Evolutionary conservation across 495 filamentous ascomycete species (phyloP).

Genomic region (Aspergillus cristatus): DNA sequence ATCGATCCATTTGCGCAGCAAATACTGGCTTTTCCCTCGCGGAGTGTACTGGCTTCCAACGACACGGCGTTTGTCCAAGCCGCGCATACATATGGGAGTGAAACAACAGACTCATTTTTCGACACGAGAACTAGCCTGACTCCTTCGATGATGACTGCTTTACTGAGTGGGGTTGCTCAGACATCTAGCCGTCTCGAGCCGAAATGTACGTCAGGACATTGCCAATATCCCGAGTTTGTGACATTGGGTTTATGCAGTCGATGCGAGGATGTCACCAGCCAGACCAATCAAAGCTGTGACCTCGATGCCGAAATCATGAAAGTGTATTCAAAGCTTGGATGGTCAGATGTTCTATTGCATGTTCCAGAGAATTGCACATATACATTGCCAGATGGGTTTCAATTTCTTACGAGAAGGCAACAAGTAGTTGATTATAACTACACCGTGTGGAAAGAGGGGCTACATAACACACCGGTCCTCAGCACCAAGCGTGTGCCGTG

Average conservation of each 20-base stretch:
- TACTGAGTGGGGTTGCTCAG: slow-evolving; percentile 2
- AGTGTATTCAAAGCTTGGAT: too few relatives aligned
- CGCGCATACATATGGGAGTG: not conserved
- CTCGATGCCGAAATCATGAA: not conserved
- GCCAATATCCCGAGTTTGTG: slow-evolving; percentile 5
- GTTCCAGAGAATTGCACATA: slow-evolving; percentile 2
- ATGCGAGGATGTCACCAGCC: slow-evolving; percentile 6
- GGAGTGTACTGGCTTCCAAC: not conserved
- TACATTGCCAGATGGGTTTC: not conserved
- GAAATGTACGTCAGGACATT: not conserved
- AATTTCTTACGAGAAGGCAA: not conserved
- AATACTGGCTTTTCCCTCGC: slow-evolving; percentile 5
- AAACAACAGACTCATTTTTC: too few relatives aligned
- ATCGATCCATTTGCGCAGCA: slow-evolving; percentile 10
- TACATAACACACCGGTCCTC: not conserved
- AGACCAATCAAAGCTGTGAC: slow-evolving; percentile 4
- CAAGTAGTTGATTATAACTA: not conserved
- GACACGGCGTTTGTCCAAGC: not conserved
- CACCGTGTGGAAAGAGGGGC: too few relatives aligned
- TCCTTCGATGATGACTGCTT: not conserved
- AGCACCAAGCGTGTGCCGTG: not conserved
- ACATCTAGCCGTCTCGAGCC: slow-evolving; percentile 2
- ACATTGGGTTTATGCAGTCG: slow-evolving; percentile 6
- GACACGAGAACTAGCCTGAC: too few relatives aligned
- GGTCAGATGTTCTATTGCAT: too few relatives aligned